phyloP scores from a whole-genome alignment of 2,329 filamentous ascomycete genomes.

The Aspergillus arachidicola region DNA sequence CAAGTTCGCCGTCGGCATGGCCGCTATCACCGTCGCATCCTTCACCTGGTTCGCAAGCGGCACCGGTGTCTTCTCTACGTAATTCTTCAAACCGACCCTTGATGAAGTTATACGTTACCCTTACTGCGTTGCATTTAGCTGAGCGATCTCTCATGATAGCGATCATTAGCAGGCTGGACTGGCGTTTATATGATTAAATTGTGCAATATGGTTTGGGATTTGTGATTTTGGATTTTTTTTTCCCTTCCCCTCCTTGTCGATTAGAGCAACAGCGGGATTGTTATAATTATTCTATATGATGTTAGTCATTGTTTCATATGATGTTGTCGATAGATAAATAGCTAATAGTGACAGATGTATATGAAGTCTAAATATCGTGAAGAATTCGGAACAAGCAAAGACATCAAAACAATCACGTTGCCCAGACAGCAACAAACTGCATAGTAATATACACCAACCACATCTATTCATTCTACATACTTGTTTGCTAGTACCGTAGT shows the following conservation, averaged over 20 bases:
- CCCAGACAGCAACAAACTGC: background rate
- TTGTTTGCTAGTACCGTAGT: background rate
- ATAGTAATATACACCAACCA: background rate
- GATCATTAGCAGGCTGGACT: conserved; percentile 26
- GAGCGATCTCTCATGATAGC: conserved; percentile 31
- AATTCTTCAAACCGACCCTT: conserved; percentile 6
- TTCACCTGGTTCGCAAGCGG: conserved; percentile 57
- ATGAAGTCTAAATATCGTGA: background rate
- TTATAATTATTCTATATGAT: conserved; percentile 6
- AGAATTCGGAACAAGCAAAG: background rate
- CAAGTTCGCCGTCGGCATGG: conserved; percentile 59
- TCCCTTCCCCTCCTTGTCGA: background rate
- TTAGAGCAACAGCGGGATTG: conserved; percentile 10
- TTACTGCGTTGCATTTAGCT: conserved; percentile 23
- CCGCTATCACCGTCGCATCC: conserved; percentile 58
- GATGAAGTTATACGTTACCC: conserved; percentile 9
- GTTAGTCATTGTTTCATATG: conserved; percentile 4
- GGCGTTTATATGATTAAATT: conserved; percentile 15
- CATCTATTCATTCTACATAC: background rate
- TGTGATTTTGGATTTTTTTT: conserved; percentile 6
- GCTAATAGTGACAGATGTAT: conserved; percentile 6
- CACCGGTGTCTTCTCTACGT: conserved; percentile 40
- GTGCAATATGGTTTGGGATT: conserved; percentile 11
- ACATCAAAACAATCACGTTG: background rate
- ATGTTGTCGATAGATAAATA: conserved; percentile 7